These are phyloP conservation scores for Aspergillus haitiensis DNA, from an alignment of 495 filamentous ascomycete species.

Conservation along the genomic window DNA sequence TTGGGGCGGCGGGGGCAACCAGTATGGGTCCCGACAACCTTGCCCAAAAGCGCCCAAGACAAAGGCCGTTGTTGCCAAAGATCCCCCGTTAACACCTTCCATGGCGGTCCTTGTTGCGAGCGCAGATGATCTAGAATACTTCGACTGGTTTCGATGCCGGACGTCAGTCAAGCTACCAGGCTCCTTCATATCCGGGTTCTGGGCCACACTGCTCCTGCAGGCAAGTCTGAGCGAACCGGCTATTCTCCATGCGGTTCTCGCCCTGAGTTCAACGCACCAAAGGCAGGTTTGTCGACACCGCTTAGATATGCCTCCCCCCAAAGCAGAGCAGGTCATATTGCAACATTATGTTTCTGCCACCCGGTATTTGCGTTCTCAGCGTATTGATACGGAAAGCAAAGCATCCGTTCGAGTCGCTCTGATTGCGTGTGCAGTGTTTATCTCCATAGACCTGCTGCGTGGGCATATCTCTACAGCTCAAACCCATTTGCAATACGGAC, in stretches of 20 bases:
- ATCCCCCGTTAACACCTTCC: constrained; percentile 6
- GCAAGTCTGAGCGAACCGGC: constrained; percentile 61
- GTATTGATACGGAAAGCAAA: constrained; percentile 18
- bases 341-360: constrained; percentile 4
- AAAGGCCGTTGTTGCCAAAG: background rate
- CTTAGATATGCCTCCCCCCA: background rate
- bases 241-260: constrained; percentile 65
- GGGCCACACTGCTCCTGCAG: constrained; percentile 56
- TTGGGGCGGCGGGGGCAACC: constrained; percentile 48
- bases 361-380: constrained; percentile 3
- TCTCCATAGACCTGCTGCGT: constrained; percentile 52
- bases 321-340: background rate
- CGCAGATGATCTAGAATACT: constrained; percentile 53
- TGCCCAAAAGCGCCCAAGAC: constrained; percentile 25
- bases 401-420: constrained; percentile 35
- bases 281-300: constrained; percentile 36
- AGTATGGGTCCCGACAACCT: background rate
- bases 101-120: constrained; percentile 27
- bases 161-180: constrained; percentile 61
- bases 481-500: constrained; percentile 48
- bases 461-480: constrained; percentile 43
- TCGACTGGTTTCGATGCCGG: constrained; percentile 58
- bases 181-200: constrained; percentile 63
- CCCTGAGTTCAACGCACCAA: constrained; percentile 63
- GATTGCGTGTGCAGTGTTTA: constrained; percentile 51